These are phyloP conservation scores for Candida vartiovaarae DNA, from an alignment of 805 yeast species.

Conservation along the genomic window DNA sequence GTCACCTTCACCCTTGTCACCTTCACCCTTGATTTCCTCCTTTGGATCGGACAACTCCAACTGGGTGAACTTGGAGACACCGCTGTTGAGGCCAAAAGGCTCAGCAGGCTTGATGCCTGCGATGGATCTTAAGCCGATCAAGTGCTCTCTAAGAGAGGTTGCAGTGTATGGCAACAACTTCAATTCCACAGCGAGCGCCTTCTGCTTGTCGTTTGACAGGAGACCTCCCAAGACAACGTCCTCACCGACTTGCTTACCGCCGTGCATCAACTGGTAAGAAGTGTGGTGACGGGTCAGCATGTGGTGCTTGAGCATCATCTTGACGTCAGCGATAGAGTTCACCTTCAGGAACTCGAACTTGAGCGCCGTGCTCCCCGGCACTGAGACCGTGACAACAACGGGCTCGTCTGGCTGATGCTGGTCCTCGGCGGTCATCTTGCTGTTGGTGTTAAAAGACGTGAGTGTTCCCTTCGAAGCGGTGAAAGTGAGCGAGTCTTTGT, in stretches of 20 bases:
- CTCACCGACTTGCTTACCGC: conserved; percentile 28
- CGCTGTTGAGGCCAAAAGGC: conserved; percentile 35
- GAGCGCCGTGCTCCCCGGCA: conserved; percentile 12
- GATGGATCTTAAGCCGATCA: conserved; percentile 54
- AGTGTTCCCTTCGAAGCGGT: no score
- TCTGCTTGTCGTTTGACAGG: conserved; percentile 13
- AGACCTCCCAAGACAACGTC: conserved; percentile 25
- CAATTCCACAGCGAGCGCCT: conserved; percentile 36
- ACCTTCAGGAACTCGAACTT: conserved; percentile 16
- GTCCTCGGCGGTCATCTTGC: no score
- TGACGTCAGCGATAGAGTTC: conserved; percentile 52
- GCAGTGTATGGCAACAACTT: conserved; percentile 54
- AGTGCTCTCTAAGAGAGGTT: conserved; percentile 53
- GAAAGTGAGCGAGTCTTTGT: no score
- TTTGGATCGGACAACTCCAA: conserved; percentile 30
- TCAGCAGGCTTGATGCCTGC: conserved; percentile 39
- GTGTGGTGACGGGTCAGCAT: conserved; percentile 56
- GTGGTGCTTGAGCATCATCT: conserved; percentile 48
- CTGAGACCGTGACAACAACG: conserved; percentile 1
- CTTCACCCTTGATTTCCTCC: conserved; percentile 10
- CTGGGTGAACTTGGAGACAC: conserved; percentile 41
- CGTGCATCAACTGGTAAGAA: conserved; percentile 41
- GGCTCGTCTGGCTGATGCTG: no score
- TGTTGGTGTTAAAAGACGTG: no score
- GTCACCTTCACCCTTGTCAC: conserved; percentile 1